Conservation (phyloP, 2,329 filamentous ascomycete species). For the Ilyonectria destructans region DNA sequence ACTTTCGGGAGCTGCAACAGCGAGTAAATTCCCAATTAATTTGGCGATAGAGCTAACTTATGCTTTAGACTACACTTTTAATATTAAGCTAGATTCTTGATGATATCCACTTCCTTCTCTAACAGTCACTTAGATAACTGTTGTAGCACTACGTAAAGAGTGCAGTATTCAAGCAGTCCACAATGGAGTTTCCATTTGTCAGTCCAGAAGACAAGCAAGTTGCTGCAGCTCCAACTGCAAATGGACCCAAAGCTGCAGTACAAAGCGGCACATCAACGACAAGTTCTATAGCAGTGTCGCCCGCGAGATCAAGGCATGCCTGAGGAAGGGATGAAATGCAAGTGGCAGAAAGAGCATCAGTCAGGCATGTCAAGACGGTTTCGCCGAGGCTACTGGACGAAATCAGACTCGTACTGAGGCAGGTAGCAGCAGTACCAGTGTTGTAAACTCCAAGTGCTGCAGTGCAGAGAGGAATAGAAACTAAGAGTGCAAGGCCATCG, state of each 20-base stretch:
- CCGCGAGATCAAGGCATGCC: conserved; percentile 18
- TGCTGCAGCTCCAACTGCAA: conserved; percentile 19
- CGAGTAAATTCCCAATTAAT: no score
- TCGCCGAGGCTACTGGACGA: conserved; percentile 1
- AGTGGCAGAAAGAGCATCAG: conserved; percentile 11
- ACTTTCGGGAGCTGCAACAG: no score
- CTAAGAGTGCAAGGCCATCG: conserved; percentile 28
- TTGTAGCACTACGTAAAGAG: neutral
- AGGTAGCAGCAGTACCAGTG: conserved; percentile 16
- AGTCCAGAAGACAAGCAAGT: conserved; percentile 21
- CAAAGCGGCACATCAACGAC: conserved; percentile 21
- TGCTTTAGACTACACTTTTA: no score
- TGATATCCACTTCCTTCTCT: no score
- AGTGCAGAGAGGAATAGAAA: conserved; percentile 31
- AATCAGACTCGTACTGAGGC: conserved; percentile 15
- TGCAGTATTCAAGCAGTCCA: conserved; percentile 9
- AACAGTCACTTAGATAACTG: no score
- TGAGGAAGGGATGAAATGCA: conserved; percentile 32
- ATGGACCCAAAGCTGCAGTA: conserved; percentile 28
- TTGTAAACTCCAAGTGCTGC: conserved; percentile 31
- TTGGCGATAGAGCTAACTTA: no score
- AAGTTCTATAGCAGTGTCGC: conserved; percentile 1
- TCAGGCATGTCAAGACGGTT: conserved; percentile 29
- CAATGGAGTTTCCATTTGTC: conserved; percentile 12
- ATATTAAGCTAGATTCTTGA: no score